Evolutionary conservation across 2,329 filamentous ascomycete species (phyloP).

Genomic region (Ophiognomonia clavigignenti-juglandacearum): DNA sequence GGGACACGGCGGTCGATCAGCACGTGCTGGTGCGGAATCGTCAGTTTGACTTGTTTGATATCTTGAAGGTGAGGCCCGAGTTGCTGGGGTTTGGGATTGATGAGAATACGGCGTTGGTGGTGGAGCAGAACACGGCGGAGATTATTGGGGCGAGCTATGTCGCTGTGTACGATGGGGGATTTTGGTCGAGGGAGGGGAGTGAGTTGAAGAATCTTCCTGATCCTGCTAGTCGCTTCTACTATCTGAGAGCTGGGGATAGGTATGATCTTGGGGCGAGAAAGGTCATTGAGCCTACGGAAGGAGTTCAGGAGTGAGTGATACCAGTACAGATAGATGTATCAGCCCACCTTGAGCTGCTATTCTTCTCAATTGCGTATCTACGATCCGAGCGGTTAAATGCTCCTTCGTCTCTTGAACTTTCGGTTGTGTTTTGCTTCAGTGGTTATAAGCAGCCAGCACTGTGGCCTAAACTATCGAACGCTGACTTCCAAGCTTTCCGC

Average conservation of each 20-base stretch:
- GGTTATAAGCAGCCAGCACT: no score
- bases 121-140: slow-evolving; percentile 23
- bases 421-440: no score
- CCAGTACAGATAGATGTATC: not conserved
- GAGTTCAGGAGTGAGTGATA: not conserved
- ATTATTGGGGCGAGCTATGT: slow-evolving; percentile 27
- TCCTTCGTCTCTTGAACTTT: no score
- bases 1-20: slow-evolving; percentile 26
- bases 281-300: slow-evolving; percentile 17
- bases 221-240: slow-evolving; percentile 22
- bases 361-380: not conserved
- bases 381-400: no score
- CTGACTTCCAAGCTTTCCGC: no score
- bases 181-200: slow-evolving; percentile 27
- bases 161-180: slow-evolving; percentile 25
- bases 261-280: slow-evolving; percentile 24
- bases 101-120: slow-evolving; percentile 28
- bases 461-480: no score
- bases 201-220: slow-evolving; percentile 23
- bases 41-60: slow-evolving; percentile 30
- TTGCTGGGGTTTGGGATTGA: slow-evolving; percentile 27
- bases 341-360: not conserved
- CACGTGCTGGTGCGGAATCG: slow-evolving; percentile 27
- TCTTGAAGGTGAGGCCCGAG: slow-evolving; percentile 25
- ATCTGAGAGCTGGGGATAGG: slow-evolving; percentile 23